Base-by-base conservation (phyloP, 2,329 filamentous ascomycete species). In the Xylaria digitata region DNA sequence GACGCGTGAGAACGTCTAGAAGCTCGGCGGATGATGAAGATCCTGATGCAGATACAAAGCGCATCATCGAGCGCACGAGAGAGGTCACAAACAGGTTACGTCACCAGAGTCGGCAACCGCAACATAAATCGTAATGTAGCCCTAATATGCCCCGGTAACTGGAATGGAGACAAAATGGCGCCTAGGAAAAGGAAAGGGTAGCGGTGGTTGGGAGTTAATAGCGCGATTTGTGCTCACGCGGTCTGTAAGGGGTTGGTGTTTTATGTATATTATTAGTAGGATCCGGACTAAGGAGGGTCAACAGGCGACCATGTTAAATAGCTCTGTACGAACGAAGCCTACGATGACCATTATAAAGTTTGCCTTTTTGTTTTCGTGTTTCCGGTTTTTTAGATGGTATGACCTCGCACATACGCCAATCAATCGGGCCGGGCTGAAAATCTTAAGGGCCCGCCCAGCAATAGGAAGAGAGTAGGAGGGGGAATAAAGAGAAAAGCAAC, bases 71-170 rank as follows among this genome's bases (percentile, higher is more conserved):
- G 45, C 64, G 60, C 6, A 67, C 69, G 26, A 52, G 68, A 37
- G 66, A 59, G 40, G 65, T 73, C 42, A 58, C 68, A 34, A 53
- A 54, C 26, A 63, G 65, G 50, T 30, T 72, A 49, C 59, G 63
- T 37, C 46, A 58, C 26, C n/a, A 65, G 61, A 45, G 46, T 40
- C 57, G 50, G 52, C 43, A 45, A 59, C 67, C 49, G 19, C 43
- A 30, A 40, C n/a, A 40, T 34, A 32, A 55, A 23, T 34, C 46
- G 55, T 63, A 61, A 46, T 9, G 23, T 19, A 19, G 49, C 49
- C 34, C 32, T 19, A 7, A 37, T 42, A 30, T 45, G 32, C 21
- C 17, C 26, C 11, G 11, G 26, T 23, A 34, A n/a, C 23, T 26
- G 43, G 48, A 32, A 46, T 46, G 30, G 13, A 21, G 19, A 13